Percentiles rank a stretch among this genome's conserved stretches.
Conservation (phyloP, 371 early-diverging fungal species). For the Amoeboaphelidium protococcarum region DNA sequence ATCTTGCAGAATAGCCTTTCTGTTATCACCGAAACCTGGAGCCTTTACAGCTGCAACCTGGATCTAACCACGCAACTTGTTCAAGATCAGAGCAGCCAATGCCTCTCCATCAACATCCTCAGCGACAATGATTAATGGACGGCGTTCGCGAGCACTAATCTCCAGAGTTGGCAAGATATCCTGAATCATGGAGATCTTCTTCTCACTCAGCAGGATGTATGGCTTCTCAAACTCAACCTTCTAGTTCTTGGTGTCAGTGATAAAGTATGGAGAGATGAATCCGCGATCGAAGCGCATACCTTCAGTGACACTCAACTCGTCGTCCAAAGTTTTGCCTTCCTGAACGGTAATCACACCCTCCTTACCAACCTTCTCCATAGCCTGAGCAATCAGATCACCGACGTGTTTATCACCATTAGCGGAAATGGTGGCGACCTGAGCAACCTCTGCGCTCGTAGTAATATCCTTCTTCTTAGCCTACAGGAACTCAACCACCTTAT, state of each 20-base stretch:
- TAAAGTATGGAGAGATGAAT: constrained; percentile 94
- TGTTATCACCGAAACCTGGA: constrained; percentile 96
- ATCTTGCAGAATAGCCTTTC: constrained; percentile 88
- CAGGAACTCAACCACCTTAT: constrained; percentile 44
- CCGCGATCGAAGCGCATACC: constrained; percentile 97
- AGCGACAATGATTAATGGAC: constrained; percentile 83
- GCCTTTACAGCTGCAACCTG: constrained; percentile 91
- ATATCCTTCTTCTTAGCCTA: constrained; percentile 61
- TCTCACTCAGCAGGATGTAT: constrained; percentile 72
- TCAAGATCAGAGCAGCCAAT: constrained; percentile 86
- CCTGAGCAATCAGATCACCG: constrained; percentile 78
- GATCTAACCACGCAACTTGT: constrained; percentile 92
- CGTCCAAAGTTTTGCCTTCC: constrained; percentile 91
- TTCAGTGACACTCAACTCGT: constrained; percentile 89
- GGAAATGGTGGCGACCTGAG: constrained; percentile 85
- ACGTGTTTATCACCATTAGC: constrained; percentile 93
- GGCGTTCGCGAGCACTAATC: constrained; percentile 69
- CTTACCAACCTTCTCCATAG: constrained; percentile 97
- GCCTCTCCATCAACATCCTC: constrained; percentile 96
- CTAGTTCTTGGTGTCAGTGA: constrained; percentile 85
- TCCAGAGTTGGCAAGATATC: constrained; percentile 87
- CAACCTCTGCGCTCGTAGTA: constrained; percentile 78
- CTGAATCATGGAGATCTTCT: constrained; percentile 80
- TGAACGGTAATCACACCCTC: constrained; percentile 96
- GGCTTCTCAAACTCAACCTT: constrained; percentile 97